A percentile compares a stretch with the other conserved stretches of the same genome.
Conservation (phyloP, 2,329 filamentous ascomycete genomes). For the Aspergillus clavatus region DNA sequence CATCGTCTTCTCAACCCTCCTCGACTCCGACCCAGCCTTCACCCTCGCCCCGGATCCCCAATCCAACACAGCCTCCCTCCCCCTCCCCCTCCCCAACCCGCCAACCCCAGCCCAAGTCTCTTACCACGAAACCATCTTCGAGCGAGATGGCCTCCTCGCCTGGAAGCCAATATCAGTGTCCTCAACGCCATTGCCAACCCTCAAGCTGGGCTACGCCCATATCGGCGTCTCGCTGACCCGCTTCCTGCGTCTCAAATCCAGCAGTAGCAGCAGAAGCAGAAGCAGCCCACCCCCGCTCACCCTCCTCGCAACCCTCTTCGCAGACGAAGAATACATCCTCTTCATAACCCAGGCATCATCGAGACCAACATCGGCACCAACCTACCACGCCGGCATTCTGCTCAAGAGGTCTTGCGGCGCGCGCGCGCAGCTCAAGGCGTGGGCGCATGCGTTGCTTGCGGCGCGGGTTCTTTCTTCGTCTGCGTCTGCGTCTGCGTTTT, state of each 20-base stretch:
- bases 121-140: conserved; percentile 54
- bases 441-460: conserved; percentile 56
- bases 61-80: background rate
- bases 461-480: conserved; percentile 27
- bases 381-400: conserved; percentile 52
- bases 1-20: conserved; percentile 62
- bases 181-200: no score
- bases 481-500: no score
- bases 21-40: conserved; percentile 32
- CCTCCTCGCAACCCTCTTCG: conserved; percentile 49
- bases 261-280: conserved; percentile 11
- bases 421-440: conserved; percentile 54
- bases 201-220: conserved; percentile 47
- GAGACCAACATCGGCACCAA: conserved; percentile 3
- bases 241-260: conserved; percentile 16
- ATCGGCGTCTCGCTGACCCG: conserved; percentile 49
- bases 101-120: conserved; percentile 64
- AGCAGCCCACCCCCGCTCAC: conserved; percentile 38
- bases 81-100: background rate
- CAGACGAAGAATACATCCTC: conserved; percentile 56
- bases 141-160: conserved; percentile 61
- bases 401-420: conserved; percentile 56
- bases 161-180: conserved; percentile 33
- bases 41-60: conserved; percentile 9
- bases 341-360: conserved; percentile 44